Conservation (phyloP, 129 eudicot genomes). For the Deinandra increscens region DNA sequence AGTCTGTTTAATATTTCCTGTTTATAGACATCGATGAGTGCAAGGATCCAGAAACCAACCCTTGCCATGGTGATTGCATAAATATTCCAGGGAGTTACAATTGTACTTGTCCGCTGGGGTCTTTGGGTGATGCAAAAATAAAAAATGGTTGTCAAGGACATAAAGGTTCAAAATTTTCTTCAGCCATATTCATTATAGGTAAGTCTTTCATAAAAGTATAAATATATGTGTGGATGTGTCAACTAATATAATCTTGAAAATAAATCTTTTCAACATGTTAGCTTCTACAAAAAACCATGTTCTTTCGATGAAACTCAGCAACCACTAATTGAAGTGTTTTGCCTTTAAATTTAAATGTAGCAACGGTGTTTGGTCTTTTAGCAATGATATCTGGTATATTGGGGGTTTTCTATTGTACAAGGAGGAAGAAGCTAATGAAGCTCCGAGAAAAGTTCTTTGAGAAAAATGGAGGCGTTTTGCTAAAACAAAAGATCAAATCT, state of each 20-base stretch:
- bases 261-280: not conserved
- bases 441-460: conserved; percentile 9
- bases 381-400: not conserved
- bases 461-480: conserved; percentile 3
- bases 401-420: not conserved
- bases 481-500: conserved; percentile 4
- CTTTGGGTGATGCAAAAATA: conserved; percentile 23
- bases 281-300: not conserved
- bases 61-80: conserved; percentile 29
- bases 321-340: not conserved
- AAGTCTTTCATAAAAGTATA: not conserved
- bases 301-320: not conserved
- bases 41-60: conserved; percentile 8
- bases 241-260: not conserved
- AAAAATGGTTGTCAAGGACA: not conserved
- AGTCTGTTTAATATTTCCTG: no score
- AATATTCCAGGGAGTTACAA: conserved; percentile 35
- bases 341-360: not conserved
- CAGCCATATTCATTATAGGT: conserved; percentile 6
- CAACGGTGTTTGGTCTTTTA: not conserved
- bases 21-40: conserved; percentile 33
- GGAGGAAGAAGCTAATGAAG: conserved; percentile 2
- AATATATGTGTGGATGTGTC: not conserved
- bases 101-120: conserved; percentile 37
- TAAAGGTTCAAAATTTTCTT: conserved; percentile 1